These are phyloP conservation scores for Phytophthora palmivora DNA, from an alignment of 352 stramenopile genomes.

Conservation along the genomic window DNA sequence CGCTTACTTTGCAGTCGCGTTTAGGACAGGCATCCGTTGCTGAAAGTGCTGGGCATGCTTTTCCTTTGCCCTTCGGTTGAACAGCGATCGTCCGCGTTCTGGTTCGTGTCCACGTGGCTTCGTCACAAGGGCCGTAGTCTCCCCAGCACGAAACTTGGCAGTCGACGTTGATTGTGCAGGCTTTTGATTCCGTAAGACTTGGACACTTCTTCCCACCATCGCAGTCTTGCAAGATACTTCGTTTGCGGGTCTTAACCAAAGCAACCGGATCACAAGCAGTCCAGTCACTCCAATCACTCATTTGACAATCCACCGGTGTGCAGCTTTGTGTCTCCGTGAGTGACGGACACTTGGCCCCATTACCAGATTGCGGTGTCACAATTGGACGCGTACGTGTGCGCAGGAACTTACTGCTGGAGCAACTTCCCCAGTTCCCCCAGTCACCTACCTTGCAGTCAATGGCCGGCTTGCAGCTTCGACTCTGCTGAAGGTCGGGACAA, in stretches of 20 bases:
- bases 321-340: constrained; percentile 49
- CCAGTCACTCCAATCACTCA: constrained; percentile 54
- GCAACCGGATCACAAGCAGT: constrained; percentile 43
- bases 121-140: constrained; percentile 45
- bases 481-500: constrained; percentile 49
- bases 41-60: constrained; percentile 47
- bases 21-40: constrained; percentile 42
- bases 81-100: constrained; percentile 46
- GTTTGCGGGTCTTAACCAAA: constrained; percentile 45
- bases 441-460: constrained; percentile 69
- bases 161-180: constrained; percentile 47
- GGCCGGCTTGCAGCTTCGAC: constrained; percentile 42
- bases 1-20: constrained; percentile 60
- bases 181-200: constrained; percentile 33
- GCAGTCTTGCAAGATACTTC: constrained; percentile 28
- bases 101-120: constrained; percentile 35
- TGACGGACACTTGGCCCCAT: constrained; percentile 44
- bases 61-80: constrained; percentile 42
- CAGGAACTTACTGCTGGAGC: constrained; percentile 40
- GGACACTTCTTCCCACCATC: constrained; percentile 58
- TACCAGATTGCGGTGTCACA: constrained; percentile 33
- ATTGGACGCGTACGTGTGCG: constrained; percentile 50
- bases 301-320: constrained; percentile 51
- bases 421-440: constrained; percentile 51
- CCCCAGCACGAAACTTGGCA: constrained; percentile 63